phyloP scores from a whole-genome alignment of 106 monocot genomes.

The Chionographis japonica region DNA sequence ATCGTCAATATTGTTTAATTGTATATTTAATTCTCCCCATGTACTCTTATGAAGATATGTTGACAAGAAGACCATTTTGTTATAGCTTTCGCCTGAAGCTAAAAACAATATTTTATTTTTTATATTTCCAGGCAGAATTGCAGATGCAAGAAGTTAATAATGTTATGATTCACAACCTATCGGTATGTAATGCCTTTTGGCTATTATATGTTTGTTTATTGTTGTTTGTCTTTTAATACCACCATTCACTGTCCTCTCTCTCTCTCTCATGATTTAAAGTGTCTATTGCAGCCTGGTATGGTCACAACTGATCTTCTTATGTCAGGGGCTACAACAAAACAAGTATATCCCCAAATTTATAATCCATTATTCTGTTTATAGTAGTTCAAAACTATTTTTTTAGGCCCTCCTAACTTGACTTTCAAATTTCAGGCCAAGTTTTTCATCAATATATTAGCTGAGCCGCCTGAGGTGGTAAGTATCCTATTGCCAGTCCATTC shows the following conservation, averaged over 20 bases:
- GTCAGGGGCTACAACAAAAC: conserved; percentile 93
- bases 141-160: conserved; percentile 96
- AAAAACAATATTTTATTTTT: neutral
- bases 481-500: neutral
- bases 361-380: neutral
- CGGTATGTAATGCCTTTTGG: conserved; percentile 32
- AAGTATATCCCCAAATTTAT: conserved; percentile 29
- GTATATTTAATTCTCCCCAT: too few species aligned
- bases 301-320: conserved; percentile 99
- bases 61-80: neutral
- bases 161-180: conserved; percentile 91
- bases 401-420: neutral
- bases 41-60: too few species aligned
- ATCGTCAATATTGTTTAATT: too few species aligned
- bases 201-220: neutral
- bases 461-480: conserved; percentile 91
- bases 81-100: neutral
- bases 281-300: conserved; percentile 90
- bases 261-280: conserved; percentile 4
- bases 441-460: conserved; percentile 98
- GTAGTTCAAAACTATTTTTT: too few species aligned
- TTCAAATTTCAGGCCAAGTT: conserved; percentile 75
- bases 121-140: conserved; percentile 65
- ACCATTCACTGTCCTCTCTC: too few species aligned
- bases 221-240: too few species aligned